Conservation (phyloP, 331 rosid species). For the Cydonia oblonga region DNA sequence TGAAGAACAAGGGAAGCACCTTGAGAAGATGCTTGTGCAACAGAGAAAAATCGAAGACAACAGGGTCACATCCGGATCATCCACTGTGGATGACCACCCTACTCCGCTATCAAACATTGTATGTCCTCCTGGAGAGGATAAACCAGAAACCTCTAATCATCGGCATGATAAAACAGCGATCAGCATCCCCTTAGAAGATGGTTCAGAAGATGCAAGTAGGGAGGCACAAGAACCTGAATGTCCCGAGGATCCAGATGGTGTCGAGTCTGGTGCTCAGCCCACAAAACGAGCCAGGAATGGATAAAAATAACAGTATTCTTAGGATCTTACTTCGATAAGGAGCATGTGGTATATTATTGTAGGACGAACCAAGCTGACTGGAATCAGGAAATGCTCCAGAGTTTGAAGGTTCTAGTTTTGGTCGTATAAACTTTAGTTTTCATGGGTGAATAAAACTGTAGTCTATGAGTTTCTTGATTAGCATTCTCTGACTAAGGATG, state of each 20-base stretch:
- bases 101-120: conserved; percentile 5
- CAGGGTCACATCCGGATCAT: conserved; percentile 37
- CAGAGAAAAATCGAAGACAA: conserved; percentile 47
- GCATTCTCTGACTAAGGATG: no score
- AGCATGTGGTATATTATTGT: neutral
- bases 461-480: no score
- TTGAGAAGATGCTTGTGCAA: conserved; percentile 71
- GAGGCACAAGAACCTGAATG: conserved; percentile 18
- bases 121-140: neutral
- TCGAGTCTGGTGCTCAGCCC: neutral
- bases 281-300: conserved; percentile 38
- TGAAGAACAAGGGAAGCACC: conserved; percentile 75
- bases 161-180: conserved; percentile 5
- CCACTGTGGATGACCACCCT: conserved; percentile 28
- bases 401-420: neutral
- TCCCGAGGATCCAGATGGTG: conserved; percentile 3
- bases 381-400: neutral
- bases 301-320: neutral
- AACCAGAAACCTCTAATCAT: conserved; percentile 17
- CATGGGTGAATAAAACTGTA: no score
- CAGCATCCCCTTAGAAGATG: conserved; percentile 11
- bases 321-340: neutral
- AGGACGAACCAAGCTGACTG: neutral
- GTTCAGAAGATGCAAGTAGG: conserved; percentile 20
- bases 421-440: no score